Evolutionary conservation across 2,329 filamentous ascomycete genomes (phyloP).

Genomic region (Fusarium chuoi): DNA sequence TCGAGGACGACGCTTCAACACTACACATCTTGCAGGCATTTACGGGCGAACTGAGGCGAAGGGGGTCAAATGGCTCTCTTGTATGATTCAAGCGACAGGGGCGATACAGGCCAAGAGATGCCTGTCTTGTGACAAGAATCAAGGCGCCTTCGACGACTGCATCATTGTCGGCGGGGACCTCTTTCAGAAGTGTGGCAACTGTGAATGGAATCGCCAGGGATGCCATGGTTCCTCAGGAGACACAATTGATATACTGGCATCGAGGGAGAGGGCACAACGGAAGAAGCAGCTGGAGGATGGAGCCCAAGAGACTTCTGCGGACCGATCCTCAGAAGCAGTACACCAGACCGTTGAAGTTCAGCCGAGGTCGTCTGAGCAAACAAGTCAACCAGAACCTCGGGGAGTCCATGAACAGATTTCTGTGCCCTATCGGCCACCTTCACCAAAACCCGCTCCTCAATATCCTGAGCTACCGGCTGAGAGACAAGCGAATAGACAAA

Average conservation of each 20-base stretch:
- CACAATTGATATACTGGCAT: conserved; percentile 31
- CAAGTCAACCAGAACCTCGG: not conserved
- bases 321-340: conserved; percentile 8
- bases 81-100: conserved; percentile 63
- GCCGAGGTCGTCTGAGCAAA: not conserved
- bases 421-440: conserved; percentile 14
- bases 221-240: conserved; percentile 49
- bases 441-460: conserved; percentile 5
- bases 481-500: not conserved
- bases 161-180: conserved; percentile 54
- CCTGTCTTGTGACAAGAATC: conserved; percentile 53
- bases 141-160: conserved; percentile 58
- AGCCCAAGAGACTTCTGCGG: not conserved
- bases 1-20: conserved; percentile 53
- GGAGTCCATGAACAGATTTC: conserved; percentile 5
- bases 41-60: conserved; percentile 56
- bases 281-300: conserved; percentile 13
- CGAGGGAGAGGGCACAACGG: conserved; percentile 28
- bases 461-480: not conserved
- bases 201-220: conserved; percentile 59
- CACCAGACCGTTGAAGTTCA: conserved; percentile 18
- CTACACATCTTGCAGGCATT: conserved; percentile 52
- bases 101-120: conserved; percentile 54
- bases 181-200: conserved; percentile 62
- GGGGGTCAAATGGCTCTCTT: conserved; percentile 58